Evolutionary conservation across 768 basidiomycete species (phyloP).

Genomic region (Tephrocybe sp.): DNA sequence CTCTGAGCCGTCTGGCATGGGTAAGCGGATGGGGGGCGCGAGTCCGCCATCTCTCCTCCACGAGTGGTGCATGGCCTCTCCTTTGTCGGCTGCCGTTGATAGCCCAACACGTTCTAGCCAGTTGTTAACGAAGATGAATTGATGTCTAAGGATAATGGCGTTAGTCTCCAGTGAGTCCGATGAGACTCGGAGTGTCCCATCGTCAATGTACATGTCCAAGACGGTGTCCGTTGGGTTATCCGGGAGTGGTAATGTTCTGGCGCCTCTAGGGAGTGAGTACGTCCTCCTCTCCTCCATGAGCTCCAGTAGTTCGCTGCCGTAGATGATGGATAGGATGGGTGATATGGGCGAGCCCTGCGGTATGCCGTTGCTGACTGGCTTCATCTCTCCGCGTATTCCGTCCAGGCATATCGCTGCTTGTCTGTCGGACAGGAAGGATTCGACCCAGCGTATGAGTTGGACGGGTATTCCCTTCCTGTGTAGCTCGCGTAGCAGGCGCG

Average conservation of each 20-base stretch:
- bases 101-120: constrained; percentile 21
- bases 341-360: constrained; percentile 31
- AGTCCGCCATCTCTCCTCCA: constrained; percentile 1
- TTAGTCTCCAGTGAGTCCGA: constrained; percentile 18
- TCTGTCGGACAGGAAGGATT: too few species aligned
- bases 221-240: constrained; percentile 14
- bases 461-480: constrained; percentile 18
- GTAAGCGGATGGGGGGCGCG: too few species aligned
- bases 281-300: constrained; percentile 5
- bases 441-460: not conserved
- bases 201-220: constrained; percentile 29
- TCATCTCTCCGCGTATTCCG: too few species aligned
- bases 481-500: constrained; percentile 21
- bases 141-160: too few species aligned
- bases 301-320: constrained; percentile 23
- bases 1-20: too few species aligned
- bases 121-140: not conserved
- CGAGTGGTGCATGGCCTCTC: constrained; percentile 29
- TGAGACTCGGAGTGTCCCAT: constrained; percentile 27
- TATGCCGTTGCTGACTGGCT: constrained; percentile 19
- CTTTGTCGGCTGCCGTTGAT: constrained; percentile 18
- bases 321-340: constrained; percentile 25
- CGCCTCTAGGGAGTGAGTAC: constrained; percentile 3
- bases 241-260: constrained; percentile 5
- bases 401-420: too few species aligned